Evolutionary conservation across 1,139 yeast genomes (phyloP), one percentile per base, ranked within the genome.

Genomic region (Blastobotrys buckinghamii): DNA sequence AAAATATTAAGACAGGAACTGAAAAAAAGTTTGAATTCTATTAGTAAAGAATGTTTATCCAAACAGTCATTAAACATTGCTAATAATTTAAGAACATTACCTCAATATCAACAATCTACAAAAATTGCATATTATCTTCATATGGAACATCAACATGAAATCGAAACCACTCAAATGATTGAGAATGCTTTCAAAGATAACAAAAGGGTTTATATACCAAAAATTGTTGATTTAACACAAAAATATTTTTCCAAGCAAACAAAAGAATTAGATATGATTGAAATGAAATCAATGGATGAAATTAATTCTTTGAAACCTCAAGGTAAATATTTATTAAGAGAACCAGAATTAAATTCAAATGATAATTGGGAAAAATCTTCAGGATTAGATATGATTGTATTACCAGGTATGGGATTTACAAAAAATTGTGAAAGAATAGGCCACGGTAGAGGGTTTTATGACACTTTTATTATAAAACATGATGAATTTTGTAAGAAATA

Each of bases 371-470:
- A 78, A 16, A 61, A 56, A 2, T 56, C 49, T 3, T 63, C 62
- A 0, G 81, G 77, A 0, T 65, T 92, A 29, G 97, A 90, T 58
- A 60, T 89, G 26, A 70, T 92, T 8, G 66, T 92, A 1, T 72
- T 92, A 0, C 98, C 97, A 0, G 97, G 95, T 0, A 82, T 92
- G 1, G 96, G 88, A 1, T 90, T 87, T 62, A 74, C 84, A 2
- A 56, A 52, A 1, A 47, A 57, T 8, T 78, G 82, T 45, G 69
- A 72, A 32, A 66, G 98, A 50, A 64, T 92, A 48, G 98, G 97
- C 0, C 96, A 89, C 63, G 98, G 98, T 0, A 94, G 83, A 10
- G 98, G 97, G 0, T 89, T 78, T 65, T 92, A 92, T 64, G 97
- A 92, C 64, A 87, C 82, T 56, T 90, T 79, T 62, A 72, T 88